Evolutionary conservation across 2,329 filamentous ascomycete genomes (phyloP).

Genomic region (Diaporthe nobilis): DNA sequence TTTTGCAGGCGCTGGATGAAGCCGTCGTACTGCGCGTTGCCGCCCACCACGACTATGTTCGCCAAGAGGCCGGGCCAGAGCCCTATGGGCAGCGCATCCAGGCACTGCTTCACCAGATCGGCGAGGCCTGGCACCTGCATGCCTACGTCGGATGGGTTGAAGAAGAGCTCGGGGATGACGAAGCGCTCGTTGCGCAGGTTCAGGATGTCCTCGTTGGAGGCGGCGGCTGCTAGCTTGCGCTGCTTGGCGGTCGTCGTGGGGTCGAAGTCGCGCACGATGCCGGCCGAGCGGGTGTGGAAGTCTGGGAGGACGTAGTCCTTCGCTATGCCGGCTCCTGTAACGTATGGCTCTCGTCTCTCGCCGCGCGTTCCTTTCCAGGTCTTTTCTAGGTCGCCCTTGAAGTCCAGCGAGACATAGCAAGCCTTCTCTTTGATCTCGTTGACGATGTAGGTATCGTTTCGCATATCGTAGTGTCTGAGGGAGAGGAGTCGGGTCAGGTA

Average conservation of each 20-base stretch:
- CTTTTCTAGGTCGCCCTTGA: slow-evolving; percentile 81
- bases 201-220: slow-evolving; percentile 80
- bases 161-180: slow-evolving; percentile 88
- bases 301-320: slow-evolving; percentile 96
- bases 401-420: slow-evolving; percentile 86
- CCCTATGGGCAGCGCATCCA: slow-evolving; percentile 82
- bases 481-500: slow-evolving; percentile 92
- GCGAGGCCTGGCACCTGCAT: slow-evolving; percentile 86
- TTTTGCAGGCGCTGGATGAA: slow-evolving; percentile 84
- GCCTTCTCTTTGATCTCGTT: slow-evolving; percentile 96
- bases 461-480: slow-evolving; percentile 93
- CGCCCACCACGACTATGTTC: slow-evolving; percentile 91
- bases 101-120: slow-evolving; percentile 84
- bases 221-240: slow-evolving; percentile 60
- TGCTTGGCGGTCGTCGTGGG: slow-evolving; percentile 68
- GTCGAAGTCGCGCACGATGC: slow-evolving; percentile 84
- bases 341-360: slow-evolving; percentile 65
- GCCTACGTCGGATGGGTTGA: slow-evolving; percentile 87
- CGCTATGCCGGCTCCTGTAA: slow-evolving; percentile 73
- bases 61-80: slow-evolving; percentile 87
- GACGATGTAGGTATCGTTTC: slow-evolving; percentile 92
- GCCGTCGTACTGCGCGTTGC: slow-evolving; percentile 83
- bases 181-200: slow-evolving; percentile 95
- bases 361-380: slow-evolving; percentile 85
- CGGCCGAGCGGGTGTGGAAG: slow-evolving; percentile 71